Base-by-base conservation (phyloP, 2,329 filamentous ascomycete genomes). In the Pseudodiploospora longispora region DNA sequence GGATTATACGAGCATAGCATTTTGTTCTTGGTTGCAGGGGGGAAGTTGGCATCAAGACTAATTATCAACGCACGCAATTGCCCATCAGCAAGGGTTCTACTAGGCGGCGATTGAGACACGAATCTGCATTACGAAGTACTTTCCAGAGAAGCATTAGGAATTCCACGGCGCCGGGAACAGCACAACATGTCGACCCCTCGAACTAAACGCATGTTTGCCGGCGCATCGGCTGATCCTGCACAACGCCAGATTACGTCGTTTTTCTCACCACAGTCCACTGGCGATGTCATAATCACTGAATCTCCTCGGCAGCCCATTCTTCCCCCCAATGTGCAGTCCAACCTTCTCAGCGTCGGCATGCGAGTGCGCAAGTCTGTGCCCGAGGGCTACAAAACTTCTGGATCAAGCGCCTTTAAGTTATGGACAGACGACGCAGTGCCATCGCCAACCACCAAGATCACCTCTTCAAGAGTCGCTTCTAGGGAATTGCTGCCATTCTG, bases 331-430 rank as follows among this genome's bases (percentile, higher is more conserved):
- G 74, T 94, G 30, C 87, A 95, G 64, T 76, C 89, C 32, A 85
- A 85, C 50, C 81, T 97, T n/a, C 73, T 96, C 36, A 87, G 77
- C 56, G 91, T 97, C 51, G 91, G 91, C 56, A 96, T 96, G 89
- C 83, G 91, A 27, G 77, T 97, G 41, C 85, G 91, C 60, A 97
- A 97, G 69, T 86, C 86, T 8, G 85, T 97, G 6, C 85, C 88
- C 1, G 90, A 96, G 61, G 91, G 91, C 47, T 96, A 96, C 75
- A 94, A 95, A 70, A 95, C 87, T 2, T 63, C 61, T 50, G 55
- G 59, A 42, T 67, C 71, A 48, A 69, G 67, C 52, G 63, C 58
- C 40, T 80, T 78, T 57, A 67, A 72, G 38, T 64, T 80, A 27
- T 80, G 75, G 64, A 66, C 64, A 10, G 64, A 67, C 46, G 59